phyloP scores from a whole-genome alignment of 2,329 filamentous ascomycete species.

The Gyromitra esculenta region DNA sequence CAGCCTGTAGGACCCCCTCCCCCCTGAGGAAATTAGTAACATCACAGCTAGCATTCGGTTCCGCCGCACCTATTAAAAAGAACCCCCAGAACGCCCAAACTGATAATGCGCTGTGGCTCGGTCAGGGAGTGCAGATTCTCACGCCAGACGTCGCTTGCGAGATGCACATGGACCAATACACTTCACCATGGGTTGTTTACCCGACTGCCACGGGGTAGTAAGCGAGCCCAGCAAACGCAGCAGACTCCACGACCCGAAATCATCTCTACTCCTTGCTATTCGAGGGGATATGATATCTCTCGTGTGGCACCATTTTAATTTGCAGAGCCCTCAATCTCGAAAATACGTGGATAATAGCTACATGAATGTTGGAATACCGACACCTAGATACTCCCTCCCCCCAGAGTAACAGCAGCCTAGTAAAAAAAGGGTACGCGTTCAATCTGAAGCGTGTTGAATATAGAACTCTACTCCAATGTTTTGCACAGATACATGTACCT shows the following conservation, averaged over 20 bases:
- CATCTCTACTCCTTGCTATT: not conserved
- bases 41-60: not conserved
- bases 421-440: not conserved
- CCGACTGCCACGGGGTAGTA: constrained; percentile 18
- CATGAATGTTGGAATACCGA: not conserved
- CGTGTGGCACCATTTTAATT: constrained; percentile 10
- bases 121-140: not conserved
- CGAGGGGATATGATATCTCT: constrained; percentile 18
- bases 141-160: constrained; percentile 25
- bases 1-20: constrained; percentile 13
- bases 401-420: not conserved
- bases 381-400: not conserved
- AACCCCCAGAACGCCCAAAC: not conserved
- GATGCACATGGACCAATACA: constrained; percentile 10
- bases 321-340: not conserved
- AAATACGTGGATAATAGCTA: not conserved
- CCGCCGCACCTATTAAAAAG: constrained; percentile 3
- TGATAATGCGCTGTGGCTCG: constrained; percentile 9
- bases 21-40: constrained; percentile 17
- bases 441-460: not conserved
- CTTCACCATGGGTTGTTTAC: constrained; percentile 11
- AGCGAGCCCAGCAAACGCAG: constrained; percentile 17
- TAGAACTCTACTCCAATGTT: not conserved
- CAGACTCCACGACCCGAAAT: not conserved
- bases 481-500: too few species aligned